Percentiles rank a stretch among this genome's conserved stretches.
Evolutionary conservation across 1,139 yeast genomes (phyloP).

Genomic region (Taphrina confusa): DNA sequence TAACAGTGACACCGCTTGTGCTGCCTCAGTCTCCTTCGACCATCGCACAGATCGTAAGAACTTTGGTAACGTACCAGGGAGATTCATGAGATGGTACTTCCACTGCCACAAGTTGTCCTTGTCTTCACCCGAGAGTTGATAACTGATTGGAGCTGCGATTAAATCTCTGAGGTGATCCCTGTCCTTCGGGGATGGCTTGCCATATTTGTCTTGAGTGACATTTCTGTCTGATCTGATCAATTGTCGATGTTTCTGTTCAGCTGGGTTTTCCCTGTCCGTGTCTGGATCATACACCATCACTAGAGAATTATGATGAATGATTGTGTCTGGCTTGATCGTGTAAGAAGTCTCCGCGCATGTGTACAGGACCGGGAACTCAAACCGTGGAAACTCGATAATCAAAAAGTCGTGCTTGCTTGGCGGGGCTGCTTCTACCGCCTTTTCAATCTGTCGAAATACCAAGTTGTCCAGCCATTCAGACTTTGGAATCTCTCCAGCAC

Average conservation of each 20-base stretch:
- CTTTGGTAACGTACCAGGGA: conserved; percentile 71
- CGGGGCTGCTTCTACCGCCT: conserved; percentile 46
- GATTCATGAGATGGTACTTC: conserved; percentile 77
- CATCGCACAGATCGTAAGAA: conserved; percentile 84
- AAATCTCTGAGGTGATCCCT: conserved; percentile 71
- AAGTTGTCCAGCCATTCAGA: conserved; percentile 77
- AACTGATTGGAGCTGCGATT: conserved; percentile 77
- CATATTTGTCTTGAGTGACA: conserved; percentile 74
- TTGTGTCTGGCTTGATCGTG: conserved; percentile 43
- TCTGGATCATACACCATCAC: conserved; percentile 66
- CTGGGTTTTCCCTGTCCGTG: conserved; percentile 68
- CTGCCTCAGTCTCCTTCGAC: conserved; percentile 78
- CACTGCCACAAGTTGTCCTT: conserved; percentile 90
- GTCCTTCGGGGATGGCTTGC: conserved; percentile 83
- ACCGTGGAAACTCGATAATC: conserved; percentile 70
- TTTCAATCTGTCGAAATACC: conserved; percentile 61
- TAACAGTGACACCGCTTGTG: conserved; percentile 67
- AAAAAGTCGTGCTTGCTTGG: conserved; percentile 48
- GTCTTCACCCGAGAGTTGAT: conserved; percentile 76
- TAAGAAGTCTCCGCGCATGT: conserved; percentile 43
- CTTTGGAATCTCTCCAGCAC: conserved; percentile 63
- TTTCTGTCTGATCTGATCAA: conserved; percentile 80
- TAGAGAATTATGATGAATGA: conserved; percentile 49
- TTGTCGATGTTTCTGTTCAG: conserved; percentile 81
- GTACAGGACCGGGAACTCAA: conserved; percentile 78